Evolutionary conservation across 2,329 filamentous ascomycete genomes (phyloP).

Genomic region (Aspergillus sp.): DNA sequence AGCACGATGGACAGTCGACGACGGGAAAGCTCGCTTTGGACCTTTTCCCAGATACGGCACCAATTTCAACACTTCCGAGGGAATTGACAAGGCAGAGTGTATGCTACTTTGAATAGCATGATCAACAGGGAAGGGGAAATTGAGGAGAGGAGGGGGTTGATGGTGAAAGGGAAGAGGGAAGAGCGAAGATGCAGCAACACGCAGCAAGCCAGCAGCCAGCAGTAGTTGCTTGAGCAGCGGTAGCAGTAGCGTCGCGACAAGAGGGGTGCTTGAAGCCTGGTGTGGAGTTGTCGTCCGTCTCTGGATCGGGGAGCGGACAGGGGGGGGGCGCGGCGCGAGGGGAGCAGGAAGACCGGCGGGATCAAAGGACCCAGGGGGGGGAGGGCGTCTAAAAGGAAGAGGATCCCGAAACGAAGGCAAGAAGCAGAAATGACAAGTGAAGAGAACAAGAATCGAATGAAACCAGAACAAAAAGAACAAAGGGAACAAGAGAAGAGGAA

Average conservation of each 20-base stretch:
- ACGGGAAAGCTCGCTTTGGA: not conserved
- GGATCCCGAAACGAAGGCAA: constrained; percentile 17
- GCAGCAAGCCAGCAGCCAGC: constrained; percentile 7
- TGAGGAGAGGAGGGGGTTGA: constrained; percentile 6
- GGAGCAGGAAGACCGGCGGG: constrained; percentile 20
- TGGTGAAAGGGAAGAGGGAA: constrained; percentile 1
- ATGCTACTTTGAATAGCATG: constrained; percentile 25
- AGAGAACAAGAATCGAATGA: constrained; percentile 9
- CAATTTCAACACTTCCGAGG: constrained; percentile 24
- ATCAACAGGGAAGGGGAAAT: constrained; percentile 24
- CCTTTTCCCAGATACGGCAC: constrained; percentile 12
- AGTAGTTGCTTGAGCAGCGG: constrained; percentile 8
- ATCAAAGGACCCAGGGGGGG: constrained; percentile 21
- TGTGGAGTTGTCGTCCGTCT: constrained; percentile 22
- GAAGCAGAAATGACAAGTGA: constrained; percentile 10
- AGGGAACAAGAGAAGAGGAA: constrained; percentile 7
- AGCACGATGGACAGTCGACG: constrained; percentile 4
- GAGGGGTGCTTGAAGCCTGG: constrained; percentile 16
- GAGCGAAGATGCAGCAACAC: constrained; percentile 1
- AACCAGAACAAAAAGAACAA: constrained; percentile 7
- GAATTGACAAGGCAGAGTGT: constrained; percentile 25
- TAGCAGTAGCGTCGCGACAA: constrained; percentile 20
- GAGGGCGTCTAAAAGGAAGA: constrained; percentile 19
- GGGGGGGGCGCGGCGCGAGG: constrained; percentile 27
- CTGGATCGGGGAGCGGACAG: constrained; percentile 27